Evolutionary conservation across 305 asterid species (phyloP), one percentile per base, ranked within the genome.

Genomic region (Plantago coronopus): DNA sequence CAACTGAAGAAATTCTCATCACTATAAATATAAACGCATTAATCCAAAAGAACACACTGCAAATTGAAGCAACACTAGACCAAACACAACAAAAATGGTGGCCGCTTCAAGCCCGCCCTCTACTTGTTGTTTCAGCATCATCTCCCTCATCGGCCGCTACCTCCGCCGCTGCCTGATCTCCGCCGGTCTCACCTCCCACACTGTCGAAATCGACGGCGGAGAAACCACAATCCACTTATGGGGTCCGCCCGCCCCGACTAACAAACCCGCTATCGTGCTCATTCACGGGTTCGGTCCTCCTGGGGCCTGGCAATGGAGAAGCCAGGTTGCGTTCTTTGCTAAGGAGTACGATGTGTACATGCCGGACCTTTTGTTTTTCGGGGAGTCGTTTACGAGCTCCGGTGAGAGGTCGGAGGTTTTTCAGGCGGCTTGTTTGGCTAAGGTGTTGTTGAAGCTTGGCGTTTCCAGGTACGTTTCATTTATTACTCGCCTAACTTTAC

Each of bases 221-320:
- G 71, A 71, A 68, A 83, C 94, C 74, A 75, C 83, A 59, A 72
- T 86, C 69, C 86, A 79, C 63, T 79, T 74, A 56, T 86, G 91
- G 94, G 97, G 89, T 5, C 95, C 95, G 0, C 44, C 74, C 11
- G 18, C 70, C 38, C 17, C 79, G 54, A 13, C 59, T 49, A 46
- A 80, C 20, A 89, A 84, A 46, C 95, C 94, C 12, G 55, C 79
- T 15, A 62, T 89, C 9, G 57, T 86, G 55, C 84, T 89, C 5
- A 74, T 89, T 60, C 96, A 89, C 60, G 95, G 96, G 21, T 89
- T 86, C 56, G 95, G 96, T 0, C 91, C 94, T 1, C 72, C 68
- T 62, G 82, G 94, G 29, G 60, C 73, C 14, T 86, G 90, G 89
- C 96, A 86, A 61, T 89, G 94, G 96, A 81, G 86, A n/a, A 69